These are phyloP conservation scores for Xylaria arbuscula DNA, from an alignment of 2,329 filamentous ascomycete species.

Conservation along the genomic window DNA sequence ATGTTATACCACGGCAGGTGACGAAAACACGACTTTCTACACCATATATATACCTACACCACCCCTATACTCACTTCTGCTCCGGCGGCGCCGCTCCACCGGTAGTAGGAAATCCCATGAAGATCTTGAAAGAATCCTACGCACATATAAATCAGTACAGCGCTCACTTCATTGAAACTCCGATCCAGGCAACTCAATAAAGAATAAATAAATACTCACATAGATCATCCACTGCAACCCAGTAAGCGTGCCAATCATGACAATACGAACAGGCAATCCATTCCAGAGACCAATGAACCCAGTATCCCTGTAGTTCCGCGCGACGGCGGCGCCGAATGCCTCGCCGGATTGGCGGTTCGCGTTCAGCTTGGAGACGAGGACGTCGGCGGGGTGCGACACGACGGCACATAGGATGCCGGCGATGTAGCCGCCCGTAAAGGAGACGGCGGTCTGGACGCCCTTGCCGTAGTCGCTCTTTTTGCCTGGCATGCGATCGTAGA, in stretches of 20 bases:
- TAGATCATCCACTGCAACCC: constrained; percentile 96
- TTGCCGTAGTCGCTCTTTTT: constrained; percentile 84
- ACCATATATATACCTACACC: background rate
- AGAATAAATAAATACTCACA: constrained; percentile 62
- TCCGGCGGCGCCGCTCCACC: constrained; percentile 71
- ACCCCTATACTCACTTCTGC: constrained; percentile 54
- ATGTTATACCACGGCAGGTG: background rate
- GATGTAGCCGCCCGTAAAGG: constrained; percentile 84
- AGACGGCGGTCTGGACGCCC: constrained; percentile 84
- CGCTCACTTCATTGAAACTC: constrained; percentile 22
- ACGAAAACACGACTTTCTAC: background rate
- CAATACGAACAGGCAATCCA: constrained; percentile 82
- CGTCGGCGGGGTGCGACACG: constrained; percentile 82
- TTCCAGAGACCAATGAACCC: constrained; percentile 93
- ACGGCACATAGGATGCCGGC: constrained; percentile 90
- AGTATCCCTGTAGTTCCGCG: constrained; percentile 86
- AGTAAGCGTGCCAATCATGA: constrained; percentile 88
- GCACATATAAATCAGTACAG: constrained; percentile 25
- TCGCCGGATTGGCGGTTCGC: constrained; percentile 80
- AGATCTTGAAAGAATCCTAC: constrained; percentile 87
- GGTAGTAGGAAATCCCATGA: constrained; percentile 87
- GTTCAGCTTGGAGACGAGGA: constrained; percentile 95
- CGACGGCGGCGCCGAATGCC: constrained; percentile 78
- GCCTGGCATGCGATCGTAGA: constrained; percentile 81
- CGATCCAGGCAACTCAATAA: too few relatives aligned